Conservation (phyloP, 345 rosid genomes). For the Excoecaria cochinchinensis region DNA sequence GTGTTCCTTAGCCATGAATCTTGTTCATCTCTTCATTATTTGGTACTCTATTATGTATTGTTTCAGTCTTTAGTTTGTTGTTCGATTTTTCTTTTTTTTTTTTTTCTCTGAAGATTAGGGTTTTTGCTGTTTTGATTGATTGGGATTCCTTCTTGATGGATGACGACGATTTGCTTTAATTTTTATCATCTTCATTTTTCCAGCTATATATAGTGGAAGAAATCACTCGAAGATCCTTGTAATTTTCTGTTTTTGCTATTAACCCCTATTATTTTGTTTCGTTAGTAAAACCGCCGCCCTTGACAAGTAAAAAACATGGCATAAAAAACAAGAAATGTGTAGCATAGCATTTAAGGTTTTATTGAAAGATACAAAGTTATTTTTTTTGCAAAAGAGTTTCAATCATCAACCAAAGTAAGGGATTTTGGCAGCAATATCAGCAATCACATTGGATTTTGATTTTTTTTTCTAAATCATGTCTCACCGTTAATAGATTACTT, state of each 20-base stretch:
- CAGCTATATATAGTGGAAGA: background rate
- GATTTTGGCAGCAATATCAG: too few species aligned
- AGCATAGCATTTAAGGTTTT: too few species aligned
- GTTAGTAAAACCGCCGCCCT: too few species aligned
- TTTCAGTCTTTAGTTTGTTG: background rate
- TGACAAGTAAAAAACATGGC: too few species aligned
- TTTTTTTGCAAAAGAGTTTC: too few species aligned
- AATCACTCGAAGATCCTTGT: background rate
- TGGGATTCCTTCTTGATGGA: background rate
- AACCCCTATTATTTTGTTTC: background rate
- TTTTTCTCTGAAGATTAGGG: constrained; percentile 3
- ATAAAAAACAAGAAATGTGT: too few species aligned
- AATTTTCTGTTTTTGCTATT: background rate
- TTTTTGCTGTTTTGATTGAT: constrained; percentile 11
- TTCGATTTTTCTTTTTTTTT: background rate
- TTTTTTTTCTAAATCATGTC: too few species aligned
- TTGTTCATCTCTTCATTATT: constrained; percentile 1
- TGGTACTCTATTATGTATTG: background rate
- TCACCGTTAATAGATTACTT: too few species aligned
- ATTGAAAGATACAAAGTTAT: too few species aligned
- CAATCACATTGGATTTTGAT: too few species aligned
- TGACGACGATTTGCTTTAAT: background rate
- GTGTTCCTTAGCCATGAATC: constrained; percentile 17
- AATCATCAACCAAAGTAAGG: too few species aligned
- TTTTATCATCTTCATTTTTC: background rate